Percentiles rank a stretch among this genome's conserved stretches.
phyloP scores from a whole-genome alignment of 164 flowering plant species.

The Hamamelis virginiana region DNA sequence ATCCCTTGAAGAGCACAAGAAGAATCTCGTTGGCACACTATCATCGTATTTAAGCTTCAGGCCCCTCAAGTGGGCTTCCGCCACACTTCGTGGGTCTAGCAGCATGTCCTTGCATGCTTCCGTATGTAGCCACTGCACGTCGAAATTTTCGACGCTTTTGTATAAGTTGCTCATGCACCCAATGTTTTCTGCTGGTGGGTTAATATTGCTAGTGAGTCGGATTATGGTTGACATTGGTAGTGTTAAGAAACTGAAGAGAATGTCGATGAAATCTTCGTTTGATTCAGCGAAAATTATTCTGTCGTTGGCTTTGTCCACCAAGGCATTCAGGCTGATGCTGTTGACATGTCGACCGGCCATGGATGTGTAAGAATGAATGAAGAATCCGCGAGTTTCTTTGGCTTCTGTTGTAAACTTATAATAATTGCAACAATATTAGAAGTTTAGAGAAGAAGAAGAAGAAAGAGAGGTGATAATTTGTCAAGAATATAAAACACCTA shows the following conservation, averaged over 20 bases:
- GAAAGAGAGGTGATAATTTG: too few species aligned
- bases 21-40: not conserved
- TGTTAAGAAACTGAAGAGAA: constrained; percentile 26
- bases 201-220: constrained; percentile 3
- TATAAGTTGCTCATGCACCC: constrained; percentile 24
- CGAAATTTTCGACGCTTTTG: constrained; percentile 15
- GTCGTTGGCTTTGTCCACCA: constrained; percentile 19
- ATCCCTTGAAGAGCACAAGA: not conserved
- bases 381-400: too few species aligned
- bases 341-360: not conserved
- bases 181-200: not conserved
- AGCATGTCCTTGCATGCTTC: constrained; percentile 19
- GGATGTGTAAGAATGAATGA: too few species aligned
- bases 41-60: constrained; percentile 4
- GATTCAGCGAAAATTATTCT: constrained; percentile 11
- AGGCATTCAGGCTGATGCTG: constrained; percentile 7
- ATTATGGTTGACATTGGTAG: constrained; percentile 17
- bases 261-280: constrained; percentile 17
- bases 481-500: too few species aligned
- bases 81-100: constrained; percentile 6
- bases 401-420: too few species aligned
- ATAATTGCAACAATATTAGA: too few species aligned
- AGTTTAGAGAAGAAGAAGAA: too few species aligned
- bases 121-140: not conserved
- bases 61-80: not conserved